Percentiles rank a stretch among this genome's conserved stretches.
Evolutionary conservation across 2,329 filamentous ascomycete species (phyloP).

Genomic region (Colletotrichum sp.): DNA sequence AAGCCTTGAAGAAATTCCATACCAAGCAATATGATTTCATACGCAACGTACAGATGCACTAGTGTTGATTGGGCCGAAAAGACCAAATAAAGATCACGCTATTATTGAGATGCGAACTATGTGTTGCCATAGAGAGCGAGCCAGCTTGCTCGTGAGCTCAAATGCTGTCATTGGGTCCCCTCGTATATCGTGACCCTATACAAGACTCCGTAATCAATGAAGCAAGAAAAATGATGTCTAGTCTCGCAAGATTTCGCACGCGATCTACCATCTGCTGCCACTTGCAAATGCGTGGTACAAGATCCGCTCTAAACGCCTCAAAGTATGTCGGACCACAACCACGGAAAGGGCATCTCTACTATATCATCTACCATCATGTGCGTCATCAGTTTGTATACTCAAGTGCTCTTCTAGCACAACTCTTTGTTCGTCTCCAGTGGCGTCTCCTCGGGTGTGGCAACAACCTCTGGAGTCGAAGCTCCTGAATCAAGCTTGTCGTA

Average conservation of each 20-base stretch:
- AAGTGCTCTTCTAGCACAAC: constrained; percentile 6
- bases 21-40: not conserved
- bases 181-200: not conserved
- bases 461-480: constrained; percentile 13
- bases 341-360: not conserved
- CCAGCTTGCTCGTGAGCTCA: not conserved
- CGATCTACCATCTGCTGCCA: not conserved
- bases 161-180: not conserved
- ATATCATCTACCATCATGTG: not conserved
- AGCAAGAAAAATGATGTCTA: not conserved
- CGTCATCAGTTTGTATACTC: not conserved
- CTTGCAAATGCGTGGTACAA: not conserved
- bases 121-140: not conserved
- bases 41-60: not conserved
- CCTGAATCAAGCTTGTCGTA: constrained; percentile 24
- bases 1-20: not conserved
- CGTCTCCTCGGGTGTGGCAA: constrained; percentile 33
- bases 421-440: constrained; percentile 32
- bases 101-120: not conserved
- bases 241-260: not conserved
- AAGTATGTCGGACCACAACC: not conserved
- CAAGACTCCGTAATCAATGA: not conserved
- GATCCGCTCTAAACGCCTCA: not conserved
- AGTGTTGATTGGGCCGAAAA: not conserved
- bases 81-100: not conserved